Evolutionary conservation across 163 green algal species (phyloP).

Genomic region (Scenedesmus sp.): DNA sequence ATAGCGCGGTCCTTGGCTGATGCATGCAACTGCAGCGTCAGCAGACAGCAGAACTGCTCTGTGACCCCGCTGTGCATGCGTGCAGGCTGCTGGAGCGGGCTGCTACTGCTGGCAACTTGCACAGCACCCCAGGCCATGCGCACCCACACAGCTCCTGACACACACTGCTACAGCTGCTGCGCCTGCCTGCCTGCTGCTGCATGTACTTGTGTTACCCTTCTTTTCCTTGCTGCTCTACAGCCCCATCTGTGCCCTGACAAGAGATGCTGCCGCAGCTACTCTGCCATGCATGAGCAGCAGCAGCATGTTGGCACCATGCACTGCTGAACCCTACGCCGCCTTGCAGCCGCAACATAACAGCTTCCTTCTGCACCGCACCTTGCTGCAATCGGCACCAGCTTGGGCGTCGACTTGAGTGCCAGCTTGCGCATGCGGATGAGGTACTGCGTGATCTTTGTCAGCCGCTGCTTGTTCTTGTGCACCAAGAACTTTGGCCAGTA

Average conservation of each 20-base stretch:
- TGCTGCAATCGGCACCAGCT: conserved; percentile 90
- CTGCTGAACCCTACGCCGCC: background rate
- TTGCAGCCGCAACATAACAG: background rate
- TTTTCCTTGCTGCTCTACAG: background rate
- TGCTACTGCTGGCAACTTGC: too few species aligned
- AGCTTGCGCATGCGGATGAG: conserved; percentile 97
- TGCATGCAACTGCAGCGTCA: background rate
- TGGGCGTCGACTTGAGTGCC: conserved; percentile 81
- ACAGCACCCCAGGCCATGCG: too few species aligned
- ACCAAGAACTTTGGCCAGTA: conserved; percentile 97
- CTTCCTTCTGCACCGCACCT: background rate
- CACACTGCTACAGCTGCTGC: too few species aligned
- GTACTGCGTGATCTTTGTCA: conserved; percentile 99
- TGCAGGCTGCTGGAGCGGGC: too few species aligned
- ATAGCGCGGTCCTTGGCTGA: background rate
- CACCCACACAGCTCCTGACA: too few species aligned
- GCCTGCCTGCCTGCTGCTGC: too few species aligned
- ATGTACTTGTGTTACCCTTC: too few species aligned
- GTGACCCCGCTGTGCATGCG: too few species aligned
- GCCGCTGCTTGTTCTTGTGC: conserved; percentile 99
- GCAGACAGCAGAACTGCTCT: background rate
- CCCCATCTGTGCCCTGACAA: background rate
- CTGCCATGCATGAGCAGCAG: background rate
- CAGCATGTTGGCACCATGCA: background rate
- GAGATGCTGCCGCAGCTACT: too few species aligned